phyloP scores from a whole-genome alignment of 495 filamentous ascomycete genomes.

The Staphylotrichum longicolle region DNA sequence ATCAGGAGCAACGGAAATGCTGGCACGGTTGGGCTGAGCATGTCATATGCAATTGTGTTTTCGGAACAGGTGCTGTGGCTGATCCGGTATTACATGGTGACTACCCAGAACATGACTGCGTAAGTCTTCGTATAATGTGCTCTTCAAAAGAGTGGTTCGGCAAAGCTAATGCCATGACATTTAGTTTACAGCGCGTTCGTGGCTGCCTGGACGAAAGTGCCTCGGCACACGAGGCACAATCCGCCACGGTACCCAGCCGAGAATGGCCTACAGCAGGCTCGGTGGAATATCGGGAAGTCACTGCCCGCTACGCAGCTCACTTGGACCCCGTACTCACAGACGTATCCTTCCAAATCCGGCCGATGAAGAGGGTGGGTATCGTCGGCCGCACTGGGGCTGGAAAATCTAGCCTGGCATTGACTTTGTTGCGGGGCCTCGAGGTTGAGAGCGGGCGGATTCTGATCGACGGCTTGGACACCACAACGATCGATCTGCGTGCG shows the following conservation, averaged over 20 bases:
- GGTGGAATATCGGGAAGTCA: constrained; percentile 1
- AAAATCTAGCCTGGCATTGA: constrained; percentile 37
- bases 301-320: constrained; percentile 26
- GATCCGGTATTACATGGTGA: constrained; percentile 41
- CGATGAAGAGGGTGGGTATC: constrained; percentile 41
- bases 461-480: constrained; percentile 45
- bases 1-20: constrained; percentile 42
- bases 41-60: constrained; percentile 74
- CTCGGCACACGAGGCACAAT: constrained; percentile 11
- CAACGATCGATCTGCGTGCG: constrained; percentile 31
- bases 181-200: constrained; percentile 13
- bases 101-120: constrained; percentile 38
- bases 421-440: constrained; percentile 44
- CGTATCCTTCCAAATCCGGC: constrained; percentile 36
- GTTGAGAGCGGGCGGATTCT: constrained; percentile 34
- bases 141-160: background rate
- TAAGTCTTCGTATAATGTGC: constrained; percentile 10
- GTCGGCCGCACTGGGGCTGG: constrained; percentile 51
- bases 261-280: constrained; percentile 3
- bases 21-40: constrained; percentile 73
- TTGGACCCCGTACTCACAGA: constrained; percentile 33
- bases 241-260: constrained; percentile 7
- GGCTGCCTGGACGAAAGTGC: constrained; percentile 14
- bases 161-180: constrained; percentile 10
- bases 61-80: constrained; percentile 51